These are phyloP conservation scores for Isatis lusitanica DNA, from an alignment of 441 rosid genomes.

Conservation along the genomic window DNA sequence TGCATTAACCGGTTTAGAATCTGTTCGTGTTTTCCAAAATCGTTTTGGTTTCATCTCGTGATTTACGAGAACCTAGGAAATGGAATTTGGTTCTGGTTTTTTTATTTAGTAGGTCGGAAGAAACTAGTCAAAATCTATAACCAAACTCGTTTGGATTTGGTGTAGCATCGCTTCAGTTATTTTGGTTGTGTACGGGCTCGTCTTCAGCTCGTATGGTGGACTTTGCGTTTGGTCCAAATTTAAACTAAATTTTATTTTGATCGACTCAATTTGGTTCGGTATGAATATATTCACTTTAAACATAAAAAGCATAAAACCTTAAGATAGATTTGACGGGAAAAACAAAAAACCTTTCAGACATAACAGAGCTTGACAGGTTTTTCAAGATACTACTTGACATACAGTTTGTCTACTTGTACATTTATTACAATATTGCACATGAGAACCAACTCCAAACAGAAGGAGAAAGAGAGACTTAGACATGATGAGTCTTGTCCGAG, in stretches of 20 bases:
- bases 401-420: constrained; percentile 5
- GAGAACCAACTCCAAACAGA: not conserved
- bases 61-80: not conserved
- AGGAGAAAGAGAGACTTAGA: not conserved
- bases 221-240: not conserved
- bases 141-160: not conserved
- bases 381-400: not conserved
- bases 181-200: not conserved
- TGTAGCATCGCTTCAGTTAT: not conserved
- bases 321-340: not conserved
- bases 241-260: not conserved
- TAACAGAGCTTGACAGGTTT: not conserved
- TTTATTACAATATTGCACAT: constrained; percentile 25
- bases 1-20: not conserved
- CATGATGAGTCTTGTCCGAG: constrained; percentile 65
- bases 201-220: not conserved
- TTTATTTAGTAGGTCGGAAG: not conserved
- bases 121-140: not conserved
- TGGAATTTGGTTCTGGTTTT: not conserved
- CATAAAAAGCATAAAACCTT: not conserved
- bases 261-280: not conserved
- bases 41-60: constrained; percentile 8
- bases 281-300: not conserved
- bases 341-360: not conserved
- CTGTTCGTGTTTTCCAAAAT: not conserved